These are phyloP conservation scores for Clitocybe nebularis DNA, from an alignment of 1,284 basidiomycete genomes.

Conservation along the genomic window DNA sequence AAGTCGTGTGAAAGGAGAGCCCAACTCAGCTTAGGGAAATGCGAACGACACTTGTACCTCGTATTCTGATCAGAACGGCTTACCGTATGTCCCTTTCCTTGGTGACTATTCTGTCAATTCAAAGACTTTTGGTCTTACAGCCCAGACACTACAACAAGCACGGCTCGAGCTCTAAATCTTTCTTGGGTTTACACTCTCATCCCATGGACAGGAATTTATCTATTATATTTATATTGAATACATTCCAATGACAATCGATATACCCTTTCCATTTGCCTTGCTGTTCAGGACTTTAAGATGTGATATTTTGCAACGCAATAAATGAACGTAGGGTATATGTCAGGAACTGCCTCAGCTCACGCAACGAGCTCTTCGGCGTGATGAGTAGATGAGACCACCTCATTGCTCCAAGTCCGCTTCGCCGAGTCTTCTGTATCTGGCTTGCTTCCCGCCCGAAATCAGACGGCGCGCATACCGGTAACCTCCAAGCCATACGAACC, in stretches of 20 bases:
- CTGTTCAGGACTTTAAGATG: too few relatives aligned
- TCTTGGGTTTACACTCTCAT: constrained; percentile 6
- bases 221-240: constrained; percentile 9
- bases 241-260: background rate
- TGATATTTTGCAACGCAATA: too few relatives aligned
- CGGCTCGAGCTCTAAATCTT: constrained; percentile 10
- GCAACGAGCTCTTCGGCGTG: too few relatives aligned
- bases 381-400: constrained; percentile 20
- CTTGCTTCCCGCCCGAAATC: constrained; percentile 29
- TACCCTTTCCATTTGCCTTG: constrained; percentile 8
- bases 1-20: too few relatives aligned
- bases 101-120: constrained; percentile 1
- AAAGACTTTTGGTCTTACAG: constrained; percentile 21
- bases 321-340: too few relatives aligned
- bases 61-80: constrained; percentile 62
- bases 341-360: too few relatives aligned
- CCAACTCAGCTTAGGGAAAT: constrained; percentile 46
- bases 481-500: constrained; percentile 60
- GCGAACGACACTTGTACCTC: constrained; percentile 61
- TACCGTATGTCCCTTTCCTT: constrained; percentile 48
- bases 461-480: constrained; percentile 40
- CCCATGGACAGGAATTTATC: background rate
- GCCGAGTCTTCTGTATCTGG: constrained; percentile 45
- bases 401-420: constrained; percentile 53
- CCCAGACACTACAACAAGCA: constrained; percentile 40